Conservation (phyloP, 148 eudicot genomes). For the Pouteria glomerata region DNA sequence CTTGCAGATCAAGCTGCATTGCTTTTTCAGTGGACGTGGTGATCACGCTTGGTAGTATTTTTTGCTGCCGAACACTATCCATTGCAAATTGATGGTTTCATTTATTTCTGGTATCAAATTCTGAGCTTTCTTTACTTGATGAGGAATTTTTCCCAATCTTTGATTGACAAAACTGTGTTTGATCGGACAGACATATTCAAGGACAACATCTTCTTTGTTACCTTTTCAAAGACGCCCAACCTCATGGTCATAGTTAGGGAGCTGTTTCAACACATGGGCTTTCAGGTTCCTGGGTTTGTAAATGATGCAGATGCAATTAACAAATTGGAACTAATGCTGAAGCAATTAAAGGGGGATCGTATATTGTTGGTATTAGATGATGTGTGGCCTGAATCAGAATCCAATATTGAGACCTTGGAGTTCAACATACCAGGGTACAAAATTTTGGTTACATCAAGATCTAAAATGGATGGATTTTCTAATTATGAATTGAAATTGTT, state of each 20-base stretch:
- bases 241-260: conserved; percentile 1
- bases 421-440: neutral
- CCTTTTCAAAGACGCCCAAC: conserved; percentile 13
- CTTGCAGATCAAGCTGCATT: too few species aligned
- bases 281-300: neutral
- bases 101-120: neutral
- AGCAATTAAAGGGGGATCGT: neutral
- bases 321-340: conserved; percentile 10
- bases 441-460: conserved; percentile 18
- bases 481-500: conserved; percentile 5
- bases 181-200: conserved; percentile 8
- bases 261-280: conserved; percentile 1
- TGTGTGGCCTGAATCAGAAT: conserved; percentile 10
- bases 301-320: conserved; percentile 10
- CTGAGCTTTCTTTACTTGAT: too few species aligned
- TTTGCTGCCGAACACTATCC: too few species aligned
- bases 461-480: neutral
- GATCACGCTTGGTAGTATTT: too few species aligned
- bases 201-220: conserved; percentile 21
- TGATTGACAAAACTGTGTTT: neutral
- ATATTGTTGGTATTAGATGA: conserved; percentile 17
- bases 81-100: neutral
- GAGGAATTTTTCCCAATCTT: too few species aligned
- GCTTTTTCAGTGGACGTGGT: too few species aligned
- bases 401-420: neutral